Conservation (phyloP, 1,139 yeast genomes). For the Hyphopichia khmerensis region DNA sequence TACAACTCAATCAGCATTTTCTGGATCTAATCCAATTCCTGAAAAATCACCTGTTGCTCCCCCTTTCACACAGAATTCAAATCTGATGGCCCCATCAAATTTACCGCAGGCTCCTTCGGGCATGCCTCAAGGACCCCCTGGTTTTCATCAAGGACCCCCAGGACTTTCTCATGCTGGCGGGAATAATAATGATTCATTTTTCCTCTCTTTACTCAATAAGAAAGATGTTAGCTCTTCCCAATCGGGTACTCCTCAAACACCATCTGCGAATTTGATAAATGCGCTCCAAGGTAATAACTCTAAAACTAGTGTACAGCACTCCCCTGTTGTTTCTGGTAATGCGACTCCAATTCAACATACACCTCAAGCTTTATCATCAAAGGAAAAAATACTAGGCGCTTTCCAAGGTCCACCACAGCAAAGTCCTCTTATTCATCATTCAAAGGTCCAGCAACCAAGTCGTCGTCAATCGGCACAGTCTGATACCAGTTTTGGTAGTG, state of each 20-base stretch:
- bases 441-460: slow-evolving; percentile 9
- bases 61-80: not conserved
- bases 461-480: slow-evolving; percentile 11
- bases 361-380: not conserved
- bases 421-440: slow-evolving; percentile 3
- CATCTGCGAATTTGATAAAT: not conserved
- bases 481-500: not conserved
- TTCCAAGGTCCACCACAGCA: slow-evolving; percentile 3
- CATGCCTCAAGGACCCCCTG: slow-evolving; percentile 2
- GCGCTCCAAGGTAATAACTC: not conserved
- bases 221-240: slow-evolving; percentile 12
- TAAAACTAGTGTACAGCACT: not conserved
- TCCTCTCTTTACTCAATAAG: slow-evolving; percentile 51
- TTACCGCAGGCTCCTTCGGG: slow-evolving; percentile 3
- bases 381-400: slow-evolving; percentile 4
- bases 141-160: slow-evolving; percentile 1
- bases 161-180: not conserved
- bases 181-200: slow-evolving; percentile 47
- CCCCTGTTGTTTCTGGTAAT: slow-evolving; percentile 2
- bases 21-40: slow-evolving; percentile 4
- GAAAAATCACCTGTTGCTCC: not conserved
- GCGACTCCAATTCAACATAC: not conserved
- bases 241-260: not conserved
- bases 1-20: not conserved
- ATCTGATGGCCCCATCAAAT: not conserved